Base-by-base conservation (phyloP, 2,329 filamentous ascomycete species). In the Fusarium tupiense region DNA sequence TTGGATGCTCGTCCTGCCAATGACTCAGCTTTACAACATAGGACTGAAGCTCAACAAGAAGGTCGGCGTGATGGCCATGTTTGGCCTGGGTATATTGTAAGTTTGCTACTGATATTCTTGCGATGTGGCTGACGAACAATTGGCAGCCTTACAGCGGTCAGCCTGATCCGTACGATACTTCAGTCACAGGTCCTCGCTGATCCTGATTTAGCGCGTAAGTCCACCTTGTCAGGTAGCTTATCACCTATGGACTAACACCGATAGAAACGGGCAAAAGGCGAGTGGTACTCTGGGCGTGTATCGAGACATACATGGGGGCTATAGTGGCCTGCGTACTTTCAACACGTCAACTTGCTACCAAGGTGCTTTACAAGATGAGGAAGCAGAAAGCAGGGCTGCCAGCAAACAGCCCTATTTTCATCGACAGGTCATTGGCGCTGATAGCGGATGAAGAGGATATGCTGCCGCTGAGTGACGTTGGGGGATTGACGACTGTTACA, bases 1-100 rank as follows among this genome's bases (percentile, higher is more conserved):
- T 1, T 72, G 69, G 69, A 72, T 72, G 69, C 69, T 72, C 4
- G 33, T 72, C 3, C 24, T 72, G 2, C 69, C 69, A 2, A 56
- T 72, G 69, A 72, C 69, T 0, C 69, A 72, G 14, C 20, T 72
- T 0, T 64, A 64, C 5, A 59, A 72, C 2, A 24, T 72, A 1
- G 64, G 64, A 1, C 26, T 72, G 1, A 68, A 46, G 17, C 11
- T 29, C 0, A 44, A 43, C 1, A 68, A 69, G 31, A 72, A 69
- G 43, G 44, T 72, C 1, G 24, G 6, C 0, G 67, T 69, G 0
- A 59, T 69, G 35, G 38, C n/a, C 0, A 70, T 69, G 67, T 72
- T 72, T 52, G 44, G 69, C 0, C 6, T 72, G 5, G 69, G 69
- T 8, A 1, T 72, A 0, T 60, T 72, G 69, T 72, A 35, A 35